Evolutionary conservation across 1,284 basidiomycete species (phyloP).

Genomic region (Xerocomus minutiporus): DNA sequence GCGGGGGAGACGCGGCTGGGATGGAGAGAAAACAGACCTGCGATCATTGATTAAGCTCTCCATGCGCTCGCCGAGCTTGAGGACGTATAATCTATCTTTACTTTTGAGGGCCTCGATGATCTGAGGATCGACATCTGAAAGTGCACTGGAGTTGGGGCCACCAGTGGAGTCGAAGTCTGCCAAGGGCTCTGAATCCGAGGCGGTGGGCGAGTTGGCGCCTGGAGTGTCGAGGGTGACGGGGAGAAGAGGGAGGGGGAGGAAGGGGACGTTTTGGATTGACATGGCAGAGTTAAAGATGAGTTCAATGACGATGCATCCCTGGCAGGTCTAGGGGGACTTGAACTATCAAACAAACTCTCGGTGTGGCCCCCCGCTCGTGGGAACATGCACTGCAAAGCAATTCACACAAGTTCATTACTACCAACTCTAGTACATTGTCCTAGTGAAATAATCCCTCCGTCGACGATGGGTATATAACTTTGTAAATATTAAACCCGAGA

Average conservation of each 20-base stretch:
- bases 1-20: conserved; percentile 1
- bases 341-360: background rate
- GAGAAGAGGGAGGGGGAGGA: background rate
- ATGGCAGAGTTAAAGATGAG: background rate
- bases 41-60: conserved; percentile 70
- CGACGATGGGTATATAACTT: conserved; percentile 40
- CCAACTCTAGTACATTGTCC: background rate
- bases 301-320: conserved; percentile 20
- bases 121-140: conserved; percentile 58
- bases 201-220: conserved; percentile 15
- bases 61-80: conserved; percentile 79
- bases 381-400: background rate
- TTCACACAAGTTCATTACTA: too few relatives aligned
- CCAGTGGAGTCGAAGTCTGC: conserved; percentile 25
- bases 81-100: conserved; percentile 79
- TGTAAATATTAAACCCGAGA: conserved; percentile 73
- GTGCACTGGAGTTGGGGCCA: conserved; percentile 12
- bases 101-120: conserved; percentile 76
- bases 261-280: background rate
- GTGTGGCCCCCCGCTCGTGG: background rate
- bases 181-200: conserved; percentile 30
- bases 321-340: conserved; percentile 29
- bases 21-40: conserved; percentile 44
- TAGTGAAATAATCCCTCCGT: conserved; percentile 14
- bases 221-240: conserved; percentile 3